Conservation (phyloP, 805 yeast genomes). For the Ogataea populi-albae region DNA sequence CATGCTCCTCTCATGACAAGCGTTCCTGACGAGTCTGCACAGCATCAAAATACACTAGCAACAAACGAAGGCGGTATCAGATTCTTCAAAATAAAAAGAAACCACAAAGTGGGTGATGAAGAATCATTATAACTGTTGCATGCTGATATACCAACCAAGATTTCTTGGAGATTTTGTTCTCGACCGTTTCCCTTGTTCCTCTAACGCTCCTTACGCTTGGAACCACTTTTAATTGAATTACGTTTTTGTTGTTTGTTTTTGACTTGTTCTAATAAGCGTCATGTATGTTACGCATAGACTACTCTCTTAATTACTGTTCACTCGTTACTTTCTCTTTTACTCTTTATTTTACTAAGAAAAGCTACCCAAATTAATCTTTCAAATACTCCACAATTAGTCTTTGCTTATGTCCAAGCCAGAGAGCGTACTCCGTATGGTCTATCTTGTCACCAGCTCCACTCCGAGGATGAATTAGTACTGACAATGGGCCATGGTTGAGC, state of each 20-base stretch:
- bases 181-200: no score
- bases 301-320: no score
- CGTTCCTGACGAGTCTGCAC: conserved; percentile 17
- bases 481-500: conserved; percentile 47
- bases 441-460: conserved; percentile 37
- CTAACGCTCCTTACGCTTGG: no score
- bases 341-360: not conserved
- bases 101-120: conserved; percentile 41
- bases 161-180: no score
- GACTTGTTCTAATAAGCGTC: no score
- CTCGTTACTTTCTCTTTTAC: not conserved
- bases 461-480: conserved; percentile 56
- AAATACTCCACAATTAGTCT: conserved; percentile 13
- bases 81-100: conserved; percentile 71
- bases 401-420: conserved; percentile 49
- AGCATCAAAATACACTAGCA: conserved; percentile 23
- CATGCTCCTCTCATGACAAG: conserved; percentile 27
- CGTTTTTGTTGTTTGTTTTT: no score
- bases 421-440: conserved; percentile 54
- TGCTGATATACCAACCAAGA: not conserved
- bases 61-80: conserved; percentile 60
- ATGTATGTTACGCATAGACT: no score
- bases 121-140: conserved; percentile 19
- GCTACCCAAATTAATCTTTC: not conserved
- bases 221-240: no score